These are phyloP conservation scores for Rhododendron simsii DNA, from an alignment of 148 eudicot species.

Conservation along the genomic window DNA sequence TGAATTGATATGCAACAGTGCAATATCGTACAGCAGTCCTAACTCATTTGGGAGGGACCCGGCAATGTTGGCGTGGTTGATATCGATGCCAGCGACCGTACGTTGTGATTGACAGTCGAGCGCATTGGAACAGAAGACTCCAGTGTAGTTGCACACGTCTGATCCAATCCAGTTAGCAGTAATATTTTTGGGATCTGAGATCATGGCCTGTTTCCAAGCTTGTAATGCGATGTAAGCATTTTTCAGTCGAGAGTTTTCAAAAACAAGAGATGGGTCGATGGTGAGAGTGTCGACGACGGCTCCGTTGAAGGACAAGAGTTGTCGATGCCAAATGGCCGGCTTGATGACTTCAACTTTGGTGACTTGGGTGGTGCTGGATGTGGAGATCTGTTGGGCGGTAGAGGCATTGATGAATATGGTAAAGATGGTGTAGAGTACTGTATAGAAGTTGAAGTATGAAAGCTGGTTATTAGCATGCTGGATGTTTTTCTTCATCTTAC, in stretches of 20 bases:
- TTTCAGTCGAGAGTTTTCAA: constrained; percentile 19
- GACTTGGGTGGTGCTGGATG: neutral
- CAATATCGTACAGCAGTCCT: constrained; percentile 20
- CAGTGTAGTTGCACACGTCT: constrained; percentile 21
- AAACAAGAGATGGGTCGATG: constrained; percentile 13
- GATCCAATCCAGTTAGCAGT: constrained; percentile 15
- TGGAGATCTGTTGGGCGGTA: neutral
- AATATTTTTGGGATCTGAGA: constrained; percentile 7
- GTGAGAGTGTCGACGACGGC: neutral
- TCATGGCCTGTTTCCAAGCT: constrained; percentile 9
- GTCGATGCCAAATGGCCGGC: neutral
- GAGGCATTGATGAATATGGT: constrained; percentile 2
- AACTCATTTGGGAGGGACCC: constrained; percentile 19
- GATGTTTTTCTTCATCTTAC: constrained; percentile 4
- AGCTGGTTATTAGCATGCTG: neutral
- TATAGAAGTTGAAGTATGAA: neutral
- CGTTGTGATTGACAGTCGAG: constrained; percentile 5
- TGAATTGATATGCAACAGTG: constrained; percentile 16
- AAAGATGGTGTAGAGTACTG: neutral
- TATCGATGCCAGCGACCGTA: constrained; percentile 14
- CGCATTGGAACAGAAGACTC: constrained; percentile 6
- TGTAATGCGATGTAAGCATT: constrained; percentile 21
- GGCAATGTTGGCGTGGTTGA: constrained; percentile 12
- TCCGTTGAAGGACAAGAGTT: neutral
- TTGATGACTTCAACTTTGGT: no score